Conservation (phyloP, 495 filamentous ascomycete species). For the Penicillium flavigenum region DNA sequence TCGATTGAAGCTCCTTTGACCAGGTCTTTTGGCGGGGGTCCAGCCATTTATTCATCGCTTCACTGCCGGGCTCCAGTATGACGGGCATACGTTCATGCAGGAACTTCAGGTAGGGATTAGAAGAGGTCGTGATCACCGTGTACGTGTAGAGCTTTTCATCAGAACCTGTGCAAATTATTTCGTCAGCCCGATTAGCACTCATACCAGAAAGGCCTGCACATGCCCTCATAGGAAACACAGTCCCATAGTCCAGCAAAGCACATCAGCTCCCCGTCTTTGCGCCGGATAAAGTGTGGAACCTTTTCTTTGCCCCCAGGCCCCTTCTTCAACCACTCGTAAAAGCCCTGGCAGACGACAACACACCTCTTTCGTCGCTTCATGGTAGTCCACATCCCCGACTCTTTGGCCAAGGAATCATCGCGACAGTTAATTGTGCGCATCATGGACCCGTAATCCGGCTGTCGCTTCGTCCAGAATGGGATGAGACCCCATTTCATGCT, state of each 20-base stretch:
- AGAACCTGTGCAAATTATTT: conserved; percentile 34
- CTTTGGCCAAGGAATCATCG: conserved; percentile 76
- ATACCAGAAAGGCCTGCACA: conserved; percentile 13
- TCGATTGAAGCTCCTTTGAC: conserved; percentile 71
- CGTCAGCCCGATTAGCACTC: neutral
- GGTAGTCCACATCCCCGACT: conserved; percentile 81
- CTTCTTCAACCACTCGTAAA: conserved; percentile 95
- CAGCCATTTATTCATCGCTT: conserved; percentile 74
- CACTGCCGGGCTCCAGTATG: conserved; percentile 74
- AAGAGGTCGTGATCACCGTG: conserved; percentile 86
- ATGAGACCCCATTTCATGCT: conserved; percentile 92
- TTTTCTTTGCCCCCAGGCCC: conserved; percentile 69
- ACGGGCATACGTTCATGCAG: conserved; percentile 96
- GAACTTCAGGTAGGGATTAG: conserved; percentile 75
- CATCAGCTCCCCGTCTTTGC: conserved; percentile 82
- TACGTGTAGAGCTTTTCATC: conserved; percentile 78
- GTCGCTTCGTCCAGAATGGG: conserved; percentile 87
- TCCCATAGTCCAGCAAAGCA: conserved; percentile 92
- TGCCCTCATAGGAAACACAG: conserved; percentile 76
- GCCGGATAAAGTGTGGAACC: conserved; percentile 76
- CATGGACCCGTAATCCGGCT: conserved; percentile 70
- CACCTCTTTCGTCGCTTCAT: conserved; percentile 91
- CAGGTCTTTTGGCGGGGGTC: conserved; percentile 70
- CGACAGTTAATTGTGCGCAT: conserved; percentile 94
- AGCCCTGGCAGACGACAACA: conserved; percentile 82